Evolutionary conservation across 371 early-diverging fungal species (phyloP), one percentile per base, ranked within the genome.

Genomic region (Rhizopus sp.): DNA sequence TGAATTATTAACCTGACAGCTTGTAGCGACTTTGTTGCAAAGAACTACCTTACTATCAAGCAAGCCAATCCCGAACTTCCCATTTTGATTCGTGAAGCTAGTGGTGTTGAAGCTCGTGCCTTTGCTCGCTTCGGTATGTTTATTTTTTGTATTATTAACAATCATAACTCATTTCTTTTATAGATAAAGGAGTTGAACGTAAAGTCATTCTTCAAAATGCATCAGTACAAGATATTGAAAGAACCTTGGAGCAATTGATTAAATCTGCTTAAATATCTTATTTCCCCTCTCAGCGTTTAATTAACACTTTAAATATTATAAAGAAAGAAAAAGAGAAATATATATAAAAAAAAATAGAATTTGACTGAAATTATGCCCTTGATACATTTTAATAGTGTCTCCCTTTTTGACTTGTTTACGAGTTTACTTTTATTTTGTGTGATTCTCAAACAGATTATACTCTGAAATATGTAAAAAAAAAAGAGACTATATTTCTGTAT

Each of bases 81-180:
- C 41, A 88, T 96, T 62, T 84, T 96, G 17, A 83, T 96, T 50
- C 90, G 97, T 64, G 97, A 96, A 73, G 94, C 93, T 31, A 72
- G 72, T 47, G 90, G 90, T 48, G 85, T 92, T 50, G 90, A 95
- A 72, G 91, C 95, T 16, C 82, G 93, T 60, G 85, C 91, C 51
- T 93, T 93, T 80, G 96, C 92, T 60, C 89, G 94, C 54, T 96
- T 92, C 68, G 92, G 95, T 95, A 53, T 16, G 33, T 32, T 42
- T 13, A 31, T 16, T 15, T 53, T 37, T 37, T 37, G 34, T 35
- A 5, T 2, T 17, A 37, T 9, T 50, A 1, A 17, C 16, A 8
- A 15, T 50, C 23, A 13, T 37, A 41, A 16, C 13, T 39, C 29
- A 17, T 5, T 38, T 38, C 29, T 17, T 50, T 40, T n/a, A 50